Conservation (phyloP, 352 stramenopile genomes). For the Phytophthora cryptogea region DNA sequence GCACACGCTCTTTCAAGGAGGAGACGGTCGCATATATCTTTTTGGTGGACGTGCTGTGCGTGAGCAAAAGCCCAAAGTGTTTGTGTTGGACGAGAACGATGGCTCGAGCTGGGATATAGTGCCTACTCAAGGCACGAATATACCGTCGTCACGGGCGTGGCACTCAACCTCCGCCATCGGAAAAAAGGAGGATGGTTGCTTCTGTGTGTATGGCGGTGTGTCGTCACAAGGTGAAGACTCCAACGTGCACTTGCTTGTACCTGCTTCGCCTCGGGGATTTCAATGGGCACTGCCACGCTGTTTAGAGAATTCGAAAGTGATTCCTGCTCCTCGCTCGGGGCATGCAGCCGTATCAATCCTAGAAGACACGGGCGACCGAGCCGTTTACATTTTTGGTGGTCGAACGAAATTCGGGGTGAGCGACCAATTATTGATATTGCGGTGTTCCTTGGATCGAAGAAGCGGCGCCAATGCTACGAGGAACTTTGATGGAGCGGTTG, state of each 20-base stretch:
- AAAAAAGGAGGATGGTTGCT: constrained; percentile 4
- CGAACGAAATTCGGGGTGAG: constrained; percentile 67
- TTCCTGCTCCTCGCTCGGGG: constrained; percentile 49
- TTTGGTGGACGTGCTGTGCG: constrained; percentile 66
- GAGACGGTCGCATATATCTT: constrained; percentile 34
- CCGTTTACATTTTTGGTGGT: constrained; percentile 60
- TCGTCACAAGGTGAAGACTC: constrained; percentile 64
- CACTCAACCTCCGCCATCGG: constrained; percentile 49
- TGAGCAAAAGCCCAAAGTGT: constrained; percentile 58
- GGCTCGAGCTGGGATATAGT: constrained; percentile 56
- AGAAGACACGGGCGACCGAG: constrained; percentile 2
- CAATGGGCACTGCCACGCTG: constrained; percentile 34
- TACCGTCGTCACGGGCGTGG: constrained; percentile 60
- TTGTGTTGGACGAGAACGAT: constrained; percentile 48
- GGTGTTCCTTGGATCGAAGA: constrained; percentile 2
- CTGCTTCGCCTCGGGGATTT: constrained; percentile 16
- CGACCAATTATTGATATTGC: constrained; percentile 46
- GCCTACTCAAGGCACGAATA: constrained; percentile 13
- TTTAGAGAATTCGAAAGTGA: constrained; percentile 14
- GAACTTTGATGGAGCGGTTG: constrained; percentile 7
- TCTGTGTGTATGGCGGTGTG: constrained; percentile 65
- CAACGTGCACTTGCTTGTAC: constrained; percentile 40
- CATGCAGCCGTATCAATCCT: constrained; percentile 48
- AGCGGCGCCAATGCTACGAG: neutral
- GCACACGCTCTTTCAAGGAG: constrained; percentile 53